phyloP scores from a whole-genome alignment of 495 filamentous ascomycete species.

The Penicillium cosmopolitanum region DNA sequence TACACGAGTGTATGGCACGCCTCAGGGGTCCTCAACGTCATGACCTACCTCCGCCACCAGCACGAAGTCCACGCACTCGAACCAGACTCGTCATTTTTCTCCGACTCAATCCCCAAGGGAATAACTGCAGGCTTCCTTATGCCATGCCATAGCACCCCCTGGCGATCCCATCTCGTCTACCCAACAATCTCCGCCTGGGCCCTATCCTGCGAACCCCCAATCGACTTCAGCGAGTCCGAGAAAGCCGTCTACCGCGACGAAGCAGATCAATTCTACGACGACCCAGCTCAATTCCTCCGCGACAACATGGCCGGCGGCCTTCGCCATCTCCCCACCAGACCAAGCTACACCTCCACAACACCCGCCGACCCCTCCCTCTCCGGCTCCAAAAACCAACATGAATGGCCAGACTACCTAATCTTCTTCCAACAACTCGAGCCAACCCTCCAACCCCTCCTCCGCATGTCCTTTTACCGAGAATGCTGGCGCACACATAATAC shows the following conservation, averaged over 20 bases:
- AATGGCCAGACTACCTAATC: slow-evolving; percentile 65
- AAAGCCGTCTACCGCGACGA: slow-evolving; percentile 77
- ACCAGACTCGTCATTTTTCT: slow-evolving; percentile 5
- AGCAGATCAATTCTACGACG: slow-evolving; percentile 84
- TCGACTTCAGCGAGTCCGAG: slow-evolving; percentile 61
- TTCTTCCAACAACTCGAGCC: slow-evolving; percentile 67
- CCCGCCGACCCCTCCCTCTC: slow-evolving; percentile 6
- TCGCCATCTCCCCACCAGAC: slow-evolving; percentile 43
- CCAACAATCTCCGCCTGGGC: slow-evolving; percentile 80
- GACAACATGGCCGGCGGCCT: slow-evolving; percentile 50
- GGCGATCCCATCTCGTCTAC: slow-evolving; percentile 84
- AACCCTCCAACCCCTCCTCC: slow-evolving; percentile 50
- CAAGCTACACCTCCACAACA: slow-evolving; percentile 29
- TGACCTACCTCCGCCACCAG: slow-evolving; percentile 72
- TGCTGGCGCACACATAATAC: slow-evolving; percentile 80
- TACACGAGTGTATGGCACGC: slow-evolving; percentile 82
- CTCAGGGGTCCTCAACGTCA: slow-evolving; percentile 71
- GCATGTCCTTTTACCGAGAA: slow-evolving; percentile 61
- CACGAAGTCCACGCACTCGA: slow-evolving; percentile 56
- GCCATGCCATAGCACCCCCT: slow-evolving; percentile 97
- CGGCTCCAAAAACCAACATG: slow-evolving; percentile 4
- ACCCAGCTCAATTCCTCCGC: slow-evolving; percentile 64
- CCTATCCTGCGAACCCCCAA: slow-evolving; percentile 86
- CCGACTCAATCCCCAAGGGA: slow-evolving; percentile 8
- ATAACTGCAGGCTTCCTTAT: slow-evolving; percentile 89